Evolutionary conservation across 495 filamentous ascomycete genomes (phyloP).

Genomic region (Sporormia fimetaria): DNA sequence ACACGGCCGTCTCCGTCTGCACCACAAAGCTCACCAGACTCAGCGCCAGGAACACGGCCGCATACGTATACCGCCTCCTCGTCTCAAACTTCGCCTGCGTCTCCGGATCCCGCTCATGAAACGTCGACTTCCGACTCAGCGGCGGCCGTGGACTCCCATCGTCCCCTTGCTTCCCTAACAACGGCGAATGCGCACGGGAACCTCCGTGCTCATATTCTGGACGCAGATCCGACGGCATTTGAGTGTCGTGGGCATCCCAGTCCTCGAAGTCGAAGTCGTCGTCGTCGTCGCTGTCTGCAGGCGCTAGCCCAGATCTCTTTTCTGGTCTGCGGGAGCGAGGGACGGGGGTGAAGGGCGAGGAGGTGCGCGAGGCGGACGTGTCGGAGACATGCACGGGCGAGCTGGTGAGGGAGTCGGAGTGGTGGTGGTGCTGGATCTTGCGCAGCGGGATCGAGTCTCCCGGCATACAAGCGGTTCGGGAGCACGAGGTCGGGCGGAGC

Average conservation of each 20-base stretch:
- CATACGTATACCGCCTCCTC: conserved; percentile 72
- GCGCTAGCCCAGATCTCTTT: conserved; percentile 11
- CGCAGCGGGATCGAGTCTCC: conserved; percentile 11
- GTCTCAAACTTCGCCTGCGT: conserved; percentile 48
- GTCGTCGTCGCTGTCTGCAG: too few species aligned
- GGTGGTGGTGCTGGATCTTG: conserved; percentile 7
- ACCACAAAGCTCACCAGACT: conserved; percentile 73
- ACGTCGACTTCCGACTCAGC: conserved; percentile 42
- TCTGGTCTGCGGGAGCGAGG: neutral
- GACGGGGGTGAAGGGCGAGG: conserved; percentile 17
- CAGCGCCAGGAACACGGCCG: conserved; percentile 66
- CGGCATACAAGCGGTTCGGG: conserved; percentile 22
- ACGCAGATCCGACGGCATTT: conserved; percentile 24
- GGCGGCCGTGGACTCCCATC: conserved; percentile 11
- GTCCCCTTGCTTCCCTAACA: conserved; percentile 19
- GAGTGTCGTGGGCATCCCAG: conserved; percentile 27
- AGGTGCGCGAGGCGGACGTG: conserved; percentile 9
- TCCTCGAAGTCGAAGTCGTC: conserved; percentile 27
- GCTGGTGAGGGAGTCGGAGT: conserved; percentile 5
- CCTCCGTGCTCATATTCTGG: conserved; percentile 8
- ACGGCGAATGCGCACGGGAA: conserved; percentile 12
- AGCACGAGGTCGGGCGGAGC: neutral
- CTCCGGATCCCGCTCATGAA: conserved; percentile 52
- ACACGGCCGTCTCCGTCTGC: conserved; percentile 89
- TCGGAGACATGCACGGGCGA: conserved; percentile 7